Base-by-base conservation (phyloP, 306 rosid species). In the Medicago ruthenica region DNA sequence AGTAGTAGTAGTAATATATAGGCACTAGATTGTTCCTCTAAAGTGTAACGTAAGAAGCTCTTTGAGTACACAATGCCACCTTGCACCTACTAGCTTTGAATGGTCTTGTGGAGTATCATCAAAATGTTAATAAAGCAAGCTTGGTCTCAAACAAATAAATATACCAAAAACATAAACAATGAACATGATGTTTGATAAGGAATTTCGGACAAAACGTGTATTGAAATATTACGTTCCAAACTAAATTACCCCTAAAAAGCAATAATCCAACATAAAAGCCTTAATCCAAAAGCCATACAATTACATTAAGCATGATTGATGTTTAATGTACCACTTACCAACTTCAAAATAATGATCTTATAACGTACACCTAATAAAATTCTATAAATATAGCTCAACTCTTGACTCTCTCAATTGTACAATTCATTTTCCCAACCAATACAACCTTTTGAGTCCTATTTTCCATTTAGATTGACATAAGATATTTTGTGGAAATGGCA, bases 381-480 rank as follows among this genome's bases (percentile, higher is more conserved):
- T 75, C 81, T 87, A 85, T 89, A 82, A 85, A 59, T 31, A 83
- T 31, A 82, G 74, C 80, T 76, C 80, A 48, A 77, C 55, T 62
- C 74, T 68, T 58, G 82, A 48, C 66, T 27, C 27, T 70, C 42
- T 70, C 61, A 50, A 50, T 66, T 57, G 15, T 47, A 78, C 81
- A 70, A 78, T 20, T 74, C 76, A 50, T 63, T 21, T n/a, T 50
- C 66, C 15, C 16, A 20, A 72, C 39, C 60, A 73, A 3, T 40
- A 62, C 68, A 77, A 60, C 31, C 18, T 21, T 76, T 77, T 54
- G 31, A 42, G 27, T 12, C 36, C 37, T 81, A 64, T 36, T 76
- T 51, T 36, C 45, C 73, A 64, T 18, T 18, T 27, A 21, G 14
- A 62, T 48, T 55, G 15, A 57, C 62, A 66, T 21, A 82, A 58